Conservation (phyloP, 768 basidiomycete species). For the Tricholoma sp. region DNA sequence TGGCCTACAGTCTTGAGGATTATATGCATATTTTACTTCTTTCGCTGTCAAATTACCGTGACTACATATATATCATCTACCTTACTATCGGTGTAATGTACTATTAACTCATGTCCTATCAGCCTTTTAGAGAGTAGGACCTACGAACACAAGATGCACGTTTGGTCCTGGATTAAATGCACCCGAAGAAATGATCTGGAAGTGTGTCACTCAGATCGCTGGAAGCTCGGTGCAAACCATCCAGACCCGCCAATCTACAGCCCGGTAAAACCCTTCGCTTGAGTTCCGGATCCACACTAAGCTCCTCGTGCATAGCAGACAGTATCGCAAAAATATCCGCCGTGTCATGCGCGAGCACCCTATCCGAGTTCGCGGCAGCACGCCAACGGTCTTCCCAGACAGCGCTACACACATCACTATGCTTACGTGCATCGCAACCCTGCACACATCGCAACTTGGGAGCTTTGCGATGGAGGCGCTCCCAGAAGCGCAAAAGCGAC, state of each 20-base stretch:
- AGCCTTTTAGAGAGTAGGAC: too few species aligned
- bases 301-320: slow-evolving; percentile 26
- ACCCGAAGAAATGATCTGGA: slow-evolving; percentile 9
- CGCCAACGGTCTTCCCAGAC: slow-evolving; percentile 31
- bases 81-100: too few species aligned
- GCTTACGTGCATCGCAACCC: slow-evolving; percentile 18
- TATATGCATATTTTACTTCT: too few species aligned
- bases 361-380: slow-evolving; percentile 25
- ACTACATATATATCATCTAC: too few species aligned
- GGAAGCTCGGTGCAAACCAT: slow-evolving; percentile 12
- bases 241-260: slow-evolving; percentile 29
- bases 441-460: slow-evolving; percentile 18
- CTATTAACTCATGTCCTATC: too few species aligned
- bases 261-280: slow-evolving; percentile 18
- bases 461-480: slow-evolving; percentile 25
- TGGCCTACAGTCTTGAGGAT: too few species aligned
- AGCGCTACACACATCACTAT: slow-evolving; percentile 20
- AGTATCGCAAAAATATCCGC: slow-evolving; percentile 28
- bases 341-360: slow-evolving; percentile 24
- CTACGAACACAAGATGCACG: too few species aligned
- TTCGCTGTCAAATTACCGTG: too few species aligned
- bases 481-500: slow-evolving; percentile 32
- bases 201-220: slow-evolving; percentile 4
- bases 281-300: slow-evolving; percentile 28
- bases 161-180: neutral